Evolutionary conservation across 257 asterid species (phyloP).

Genomic region (Nicotiana tomentosiformis): DNA sequence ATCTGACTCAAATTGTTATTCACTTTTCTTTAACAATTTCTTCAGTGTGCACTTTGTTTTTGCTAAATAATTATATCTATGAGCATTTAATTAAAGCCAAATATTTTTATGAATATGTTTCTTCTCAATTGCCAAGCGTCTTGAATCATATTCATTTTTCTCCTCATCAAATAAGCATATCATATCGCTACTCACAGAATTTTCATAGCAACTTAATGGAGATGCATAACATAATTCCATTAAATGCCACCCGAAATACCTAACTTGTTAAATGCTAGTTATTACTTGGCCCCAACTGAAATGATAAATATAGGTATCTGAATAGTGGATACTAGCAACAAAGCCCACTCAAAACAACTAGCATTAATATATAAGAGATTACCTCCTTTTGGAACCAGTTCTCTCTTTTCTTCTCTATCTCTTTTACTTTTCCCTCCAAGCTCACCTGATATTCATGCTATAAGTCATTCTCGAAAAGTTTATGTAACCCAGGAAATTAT

Average conservation of each 20-base stretch:
- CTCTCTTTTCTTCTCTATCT: conserved; percentile 55
- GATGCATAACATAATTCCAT: not conserved
- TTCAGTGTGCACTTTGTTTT: not conserved
- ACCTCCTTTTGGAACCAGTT: conserved; percentile 63
- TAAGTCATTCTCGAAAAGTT: not conserved
- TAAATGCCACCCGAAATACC: not conserved
- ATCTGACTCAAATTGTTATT: not conserved
- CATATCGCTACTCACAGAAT: not conserved
- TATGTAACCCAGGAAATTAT: not conserved
- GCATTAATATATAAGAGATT: conserved; percentile 16
- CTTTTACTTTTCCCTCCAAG: conserved; percentile 49
- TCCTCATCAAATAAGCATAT: not conserved
- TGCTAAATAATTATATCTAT: not conserved
- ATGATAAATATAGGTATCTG: not conserved
- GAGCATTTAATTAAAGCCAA: not conserved
- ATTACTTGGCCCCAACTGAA: not conserved
- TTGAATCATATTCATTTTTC: not conserved
- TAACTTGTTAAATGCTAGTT: not conserved
- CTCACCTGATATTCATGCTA: conserved; percentile 38
- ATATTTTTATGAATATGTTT: not conserved
- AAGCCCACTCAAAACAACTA: not conserved
- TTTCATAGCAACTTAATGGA: not conserved
- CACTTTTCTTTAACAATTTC: not conserved
- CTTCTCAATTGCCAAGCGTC: not conserved
- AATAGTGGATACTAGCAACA: not conserved